Conservation (phyloP, 768 basidiomycete species). For the Kondoa malvinella region DNA sequence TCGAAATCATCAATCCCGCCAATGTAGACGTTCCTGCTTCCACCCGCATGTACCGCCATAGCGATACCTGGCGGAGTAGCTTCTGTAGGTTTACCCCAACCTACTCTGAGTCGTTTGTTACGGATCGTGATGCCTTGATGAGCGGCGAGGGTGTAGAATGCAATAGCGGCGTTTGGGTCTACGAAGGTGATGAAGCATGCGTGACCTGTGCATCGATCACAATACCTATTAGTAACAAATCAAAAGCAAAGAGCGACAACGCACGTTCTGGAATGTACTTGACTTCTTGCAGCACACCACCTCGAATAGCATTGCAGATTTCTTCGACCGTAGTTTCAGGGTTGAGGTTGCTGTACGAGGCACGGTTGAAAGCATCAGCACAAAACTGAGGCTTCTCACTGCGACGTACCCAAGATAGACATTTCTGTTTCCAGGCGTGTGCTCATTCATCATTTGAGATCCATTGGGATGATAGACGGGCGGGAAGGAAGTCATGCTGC, state of each 20-base stretch:
- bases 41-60: slow-evolving; percentile 76
- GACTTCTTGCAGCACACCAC: slow-evolving; percentile 90
- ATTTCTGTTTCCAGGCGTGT: slow-evolving; percentile 62
- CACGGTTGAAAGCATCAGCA: not conserved
- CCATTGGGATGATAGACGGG: slow-evolving; percentile 29
- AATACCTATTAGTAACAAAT: slow-evolving; percentile 32
- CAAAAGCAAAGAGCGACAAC: slow-evolving; percentile 37
- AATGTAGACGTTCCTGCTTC: slow-evolving; percentile 90
- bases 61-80: slow-evolving; percentile 67
- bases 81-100: slow-evolving; percentile 94
- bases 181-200: slow-evolving; percentile 62
- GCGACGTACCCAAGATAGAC: slow-evolving; percentile 57
- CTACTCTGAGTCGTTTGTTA: slow-evolving; percentile 85
- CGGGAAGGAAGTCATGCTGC: slow-evolving; percentile 26
- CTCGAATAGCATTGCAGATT: slow-evolving; percentile 85
- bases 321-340: slow-evolving; percentile 91
- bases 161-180: slow-evolving; percentile 77
- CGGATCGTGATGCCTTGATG: slow-evolving; percentile 79
- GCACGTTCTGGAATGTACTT: slow-evolving; percentile 94
- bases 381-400: not conserved
- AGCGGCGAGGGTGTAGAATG: slow-evolving; percentile 82
- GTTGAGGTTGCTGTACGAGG: slow-evolving; percentile 49
- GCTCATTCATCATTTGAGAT: slow-evolving; percentile 29
- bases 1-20: slow-evolving; percentile 91
- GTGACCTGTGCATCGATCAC: slow-evolving; percentile 11